A percentile compares a stretch with the other conserved stretches of the same genome.
These are phyloP conservation scores for Murraya paniculata DNA, from an alignment of 345 rosid species.

Conservation along the genomic window DNA sequence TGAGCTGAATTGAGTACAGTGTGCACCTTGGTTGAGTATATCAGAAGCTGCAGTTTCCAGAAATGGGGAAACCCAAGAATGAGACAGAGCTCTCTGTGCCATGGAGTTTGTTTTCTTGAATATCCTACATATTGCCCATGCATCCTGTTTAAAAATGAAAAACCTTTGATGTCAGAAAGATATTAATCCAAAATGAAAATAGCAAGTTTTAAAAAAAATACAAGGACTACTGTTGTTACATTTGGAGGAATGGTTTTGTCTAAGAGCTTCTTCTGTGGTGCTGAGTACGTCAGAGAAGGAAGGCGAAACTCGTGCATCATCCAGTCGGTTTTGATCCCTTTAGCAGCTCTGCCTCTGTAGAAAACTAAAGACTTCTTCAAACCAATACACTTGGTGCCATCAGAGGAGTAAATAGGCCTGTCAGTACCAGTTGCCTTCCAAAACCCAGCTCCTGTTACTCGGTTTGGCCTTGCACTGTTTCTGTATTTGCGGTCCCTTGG, in stretches of 20 bases:
- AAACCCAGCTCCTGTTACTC: slow-evolving; percentile 93
- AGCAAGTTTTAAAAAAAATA: not conserved
- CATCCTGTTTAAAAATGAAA: slow-evolving; percentile 45
- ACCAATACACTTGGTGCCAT: slow-evolving; percentile 74
- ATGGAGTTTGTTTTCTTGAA: slow-evolving; percentile 78
- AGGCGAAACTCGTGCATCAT: slow-evolving; percentile 99
- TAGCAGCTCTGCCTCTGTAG: slow-evolving; percentile 91
- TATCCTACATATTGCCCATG: slow-evolving; percentile 97
- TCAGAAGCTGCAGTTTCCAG: slow-evolving; percentile 32
- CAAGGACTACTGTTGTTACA: slow-evolving; percentile 31
- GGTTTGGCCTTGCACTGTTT: slow-evolving; percentile 84
- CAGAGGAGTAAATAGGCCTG: slow-evolving; percentile 85
- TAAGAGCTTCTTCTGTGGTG: slow-evolving; percentile 46
- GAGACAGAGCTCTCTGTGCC: slow-evolving; percentile 67
- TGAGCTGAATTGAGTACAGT: slow-evolving; percentile 33
- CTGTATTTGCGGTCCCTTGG: slow-evolving; percentile 91
- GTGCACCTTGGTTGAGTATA: slow-evolving; percentile 23
- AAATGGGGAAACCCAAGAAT: slow-evolving; percentile 47
- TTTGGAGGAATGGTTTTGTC: slow-evolving; percentile 64
- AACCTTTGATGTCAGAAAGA: not conserved
- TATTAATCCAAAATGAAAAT: not conserved
- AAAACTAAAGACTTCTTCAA: slow-evolving; percentile 90
- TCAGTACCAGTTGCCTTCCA: slow-evolving; percentile 99
- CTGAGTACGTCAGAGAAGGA: slow-evolving; percentile 60
- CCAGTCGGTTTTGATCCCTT: slow-evolving; percentile 95